Evolutionary conservation across 352 stramenopile genomes (phyloP).

Genomic region (Pythium utonaiense): DNA sequence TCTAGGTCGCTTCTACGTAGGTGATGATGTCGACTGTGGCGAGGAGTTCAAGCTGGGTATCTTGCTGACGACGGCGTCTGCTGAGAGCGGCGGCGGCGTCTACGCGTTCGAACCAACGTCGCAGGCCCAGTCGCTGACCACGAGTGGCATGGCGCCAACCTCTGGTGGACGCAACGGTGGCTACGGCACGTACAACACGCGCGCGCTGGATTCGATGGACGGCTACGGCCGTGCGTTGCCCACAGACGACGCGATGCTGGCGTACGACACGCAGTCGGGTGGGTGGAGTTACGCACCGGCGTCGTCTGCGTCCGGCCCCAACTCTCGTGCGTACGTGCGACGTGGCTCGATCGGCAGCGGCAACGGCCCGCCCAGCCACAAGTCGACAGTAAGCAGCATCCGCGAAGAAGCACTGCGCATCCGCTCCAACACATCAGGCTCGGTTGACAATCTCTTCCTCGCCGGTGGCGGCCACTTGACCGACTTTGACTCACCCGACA

Average conservation of each 20-base stretch:
- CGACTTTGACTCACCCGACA: constrained; percentile 26
- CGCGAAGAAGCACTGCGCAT: constrained; percentile 68
- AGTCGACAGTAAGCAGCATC: constrained; percentile 42
- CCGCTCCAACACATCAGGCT: constrained; percentile 48
- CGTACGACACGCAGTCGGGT: constrained; percentile 10
- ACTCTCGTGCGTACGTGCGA: background rate
- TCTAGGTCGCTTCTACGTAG: constrained; percentile 70
- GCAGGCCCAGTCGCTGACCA: background rate
- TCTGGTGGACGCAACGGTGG: background rate
- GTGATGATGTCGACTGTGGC: constrained; percentile 57
- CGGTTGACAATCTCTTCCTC: constrained; percentile 21
- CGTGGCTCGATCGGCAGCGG: background rate
- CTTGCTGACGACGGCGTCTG: constrained; percentile 48
- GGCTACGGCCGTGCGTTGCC: background rate
- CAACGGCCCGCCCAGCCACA: constrained; percentile 4
- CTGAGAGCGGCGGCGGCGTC: background rate
- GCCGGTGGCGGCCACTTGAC: constrained; percentile 4
- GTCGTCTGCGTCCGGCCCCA: background rate
- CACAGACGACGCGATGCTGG: constrained; percentile 6
- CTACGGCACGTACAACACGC: constrained; percentile 22
- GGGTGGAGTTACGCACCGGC: constrained; percentile 5
- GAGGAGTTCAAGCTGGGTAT: constrained; percentile 77
- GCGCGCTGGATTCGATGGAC: constrained; percentile 30
- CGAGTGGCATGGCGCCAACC: background rate
- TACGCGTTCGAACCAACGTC: background rate